Conservation (phyloP, 768 basidiomycete species). For the Pluteus cervinus region DNA sequence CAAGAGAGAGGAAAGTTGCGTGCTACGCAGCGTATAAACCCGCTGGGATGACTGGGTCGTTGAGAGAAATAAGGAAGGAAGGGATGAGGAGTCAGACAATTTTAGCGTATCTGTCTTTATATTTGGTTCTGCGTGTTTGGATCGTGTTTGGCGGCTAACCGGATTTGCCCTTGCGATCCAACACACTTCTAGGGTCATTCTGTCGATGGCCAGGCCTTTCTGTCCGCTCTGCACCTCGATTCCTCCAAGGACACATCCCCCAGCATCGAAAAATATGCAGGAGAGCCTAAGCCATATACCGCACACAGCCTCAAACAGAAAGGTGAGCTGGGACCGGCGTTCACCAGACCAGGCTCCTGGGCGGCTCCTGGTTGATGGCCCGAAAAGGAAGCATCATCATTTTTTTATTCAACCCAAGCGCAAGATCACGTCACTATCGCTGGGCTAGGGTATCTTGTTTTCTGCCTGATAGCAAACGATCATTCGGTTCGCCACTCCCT, state of each 20-base stretch:
- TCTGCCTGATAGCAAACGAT: too few species aligned
- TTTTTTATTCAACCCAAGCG: conserved; percentile 22
- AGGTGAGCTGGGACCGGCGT: too few species aligned
- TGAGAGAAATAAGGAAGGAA: conserved; percentile 56
- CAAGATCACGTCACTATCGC: conserved; percentile 28
- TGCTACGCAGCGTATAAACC: conserved; percentile 49
- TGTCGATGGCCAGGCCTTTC: too few species aligned
- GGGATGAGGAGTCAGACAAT: conserved; percentile 38
- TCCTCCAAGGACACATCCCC: too few species aligned
- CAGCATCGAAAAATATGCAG: too few species aligned
- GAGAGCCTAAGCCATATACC: too few species aligned
- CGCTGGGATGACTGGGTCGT: conserved; percentile 30
- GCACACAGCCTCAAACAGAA: too few species aligned
- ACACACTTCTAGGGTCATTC: too few species aligned
- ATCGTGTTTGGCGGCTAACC: conserved; percentile 35
- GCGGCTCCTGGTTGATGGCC: conserved; percentile 1
- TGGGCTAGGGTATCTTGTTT: too few species aligned
- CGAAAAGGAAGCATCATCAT: conserved; percentile 25
- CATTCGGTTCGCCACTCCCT: too few species aligned
- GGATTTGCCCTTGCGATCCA: conserved; percentile 24
- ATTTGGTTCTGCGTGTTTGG: conserved; percentile 39
- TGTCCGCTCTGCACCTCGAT: too few species aligned
- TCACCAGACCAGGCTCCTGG: conserved; percentile 2
- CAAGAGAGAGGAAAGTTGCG: conserved; percentile 53
- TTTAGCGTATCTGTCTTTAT: conserved; percentile 34